Evolutionary conservation across 352 stramenopile genomes (phyloP), one percentile per base, ranked within the genome.

Genomic region (Saprolegnia diclina): DNA sequence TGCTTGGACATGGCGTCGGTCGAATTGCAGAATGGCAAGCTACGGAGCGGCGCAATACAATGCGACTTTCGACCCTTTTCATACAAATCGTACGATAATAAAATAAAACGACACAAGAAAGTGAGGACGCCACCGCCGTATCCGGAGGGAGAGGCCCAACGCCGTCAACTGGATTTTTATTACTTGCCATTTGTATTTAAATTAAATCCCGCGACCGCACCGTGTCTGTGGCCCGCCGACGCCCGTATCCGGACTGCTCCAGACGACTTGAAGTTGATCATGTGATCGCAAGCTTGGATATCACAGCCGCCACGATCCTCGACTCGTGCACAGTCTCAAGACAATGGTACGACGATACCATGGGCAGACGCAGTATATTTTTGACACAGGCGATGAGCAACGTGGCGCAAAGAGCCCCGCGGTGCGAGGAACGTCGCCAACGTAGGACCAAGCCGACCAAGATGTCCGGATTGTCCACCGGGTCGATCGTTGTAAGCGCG

Each of bases 1-100:
- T 69, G 45, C 16, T 52, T 59, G 52, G 52, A 59, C 52, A 59
- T 59, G 52, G 35, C 52, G 11, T 48, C 13, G 42, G 29, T 35
- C 29, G 35, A 59, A 59, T 59, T 59, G 24, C 52, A 19, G 35
- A 59, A 59, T 59, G 52, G 29, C 29, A 35, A 35, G 29, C 29
- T 6, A 2, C 29, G 29, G 29, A 59, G 13, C 24, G 11, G 13
- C 24, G 24, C 52, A 40, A 26, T 40, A 59, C 24, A 42, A 59
- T 59, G 35, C 46, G 35, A 2, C 3, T 24, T 16, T 24, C 52
- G 35, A 59, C 24, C n/a, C 19, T 14, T 21, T 24, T 4, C 11
- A 48, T 48, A 48, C 42, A 48, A 48, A 48, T 48, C 4, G 4
- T 7, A 4, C 4, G 4, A 48, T 48, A 4, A 48, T 48, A 48